Conservation (phyloP, 345 rosid species). For the Jatropha curcas region DNA sequence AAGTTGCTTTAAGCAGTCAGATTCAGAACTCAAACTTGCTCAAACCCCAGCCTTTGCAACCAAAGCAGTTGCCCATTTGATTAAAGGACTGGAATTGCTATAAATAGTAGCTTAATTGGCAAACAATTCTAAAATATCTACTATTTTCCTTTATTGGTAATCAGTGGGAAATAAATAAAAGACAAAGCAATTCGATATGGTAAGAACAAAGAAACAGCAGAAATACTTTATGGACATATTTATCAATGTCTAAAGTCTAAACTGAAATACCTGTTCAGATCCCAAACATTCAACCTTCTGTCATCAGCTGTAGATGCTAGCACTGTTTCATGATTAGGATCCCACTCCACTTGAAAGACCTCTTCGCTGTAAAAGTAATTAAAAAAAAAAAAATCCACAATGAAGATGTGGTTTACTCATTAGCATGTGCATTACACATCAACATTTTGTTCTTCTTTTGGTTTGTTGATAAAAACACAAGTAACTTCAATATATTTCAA, state of each 20-base stretch:
- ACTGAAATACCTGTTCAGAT: slow-evolving; percentile 70
- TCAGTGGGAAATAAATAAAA: background rate
- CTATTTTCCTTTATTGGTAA: background rate
- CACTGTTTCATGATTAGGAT: slow-evolving; percentile 91
- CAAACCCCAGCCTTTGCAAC: background rate
- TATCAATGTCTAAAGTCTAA: background rate
- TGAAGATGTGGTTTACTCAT: background rate
- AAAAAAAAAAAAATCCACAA: slow-evolving; percentile 14
- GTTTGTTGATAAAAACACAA: background rate
- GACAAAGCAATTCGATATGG: background rate
- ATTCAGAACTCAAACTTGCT: background rate
- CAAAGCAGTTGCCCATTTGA: background rate
- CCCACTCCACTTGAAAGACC: slow-evolving; percentile 97
- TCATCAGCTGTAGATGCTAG: slow-evolving; percentile 91
- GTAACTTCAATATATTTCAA: too few relatives aligned
- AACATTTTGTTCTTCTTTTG: too few relatives aligned
- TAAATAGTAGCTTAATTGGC: background rate
- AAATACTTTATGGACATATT: background rate
- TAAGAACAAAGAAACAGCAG: background rate
- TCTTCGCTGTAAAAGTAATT: slow-evolving; percentile 71
- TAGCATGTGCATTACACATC: background rate
- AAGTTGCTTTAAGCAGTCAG: background rate
- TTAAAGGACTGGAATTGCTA: background rate
- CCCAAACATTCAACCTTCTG: slow-evolving; percentile 94
- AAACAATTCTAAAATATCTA: background rate